These are phyloP conservation scores for Candida multigemmis DNA, from an alignment of 805 yeast genomes.

Conservation along the genomic window DNA sequence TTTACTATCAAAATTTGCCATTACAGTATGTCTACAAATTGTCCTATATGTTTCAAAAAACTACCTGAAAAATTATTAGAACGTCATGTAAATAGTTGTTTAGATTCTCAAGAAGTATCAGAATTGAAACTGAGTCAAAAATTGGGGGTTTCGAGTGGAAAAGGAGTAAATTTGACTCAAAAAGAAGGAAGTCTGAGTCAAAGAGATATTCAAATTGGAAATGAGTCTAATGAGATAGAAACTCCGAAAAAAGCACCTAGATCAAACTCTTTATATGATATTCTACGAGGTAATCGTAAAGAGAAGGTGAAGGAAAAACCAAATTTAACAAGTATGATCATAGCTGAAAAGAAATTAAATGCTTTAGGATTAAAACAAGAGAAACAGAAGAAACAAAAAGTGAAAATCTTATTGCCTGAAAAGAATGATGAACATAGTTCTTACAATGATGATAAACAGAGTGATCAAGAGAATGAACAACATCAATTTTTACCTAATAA, in stretches of 20 bases:
- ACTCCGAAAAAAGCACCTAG: background rate
- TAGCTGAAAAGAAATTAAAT: conserved; percentile 23
- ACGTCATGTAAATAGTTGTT: conserved; percentile 31
- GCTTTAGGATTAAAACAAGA: conserved; percentile 6
- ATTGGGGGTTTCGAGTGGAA: conserved; percentile 1
- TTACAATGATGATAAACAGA: background rate
- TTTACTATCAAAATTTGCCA: too few species aligned
- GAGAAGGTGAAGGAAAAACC: conserved; percentile 13
- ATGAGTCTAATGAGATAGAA: background rate
- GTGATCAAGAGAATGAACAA: background rate
- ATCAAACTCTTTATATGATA: background rate
- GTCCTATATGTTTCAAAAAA: conserved; percentile 27
- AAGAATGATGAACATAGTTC: conserved; percentile 1
- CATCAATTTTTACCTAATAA: conserved; percentile 1
- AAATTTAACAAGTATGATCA: conserved; percentile 22
- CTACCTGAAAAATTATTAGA: conserved; percentile 18
- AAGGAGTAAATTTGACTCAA: conserved; percentile 1
- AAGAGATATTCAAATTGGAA: background rate
- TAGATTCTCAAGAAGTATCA: conserved; percentile 18
- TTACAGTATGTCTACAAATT: conserved; percentile 11
- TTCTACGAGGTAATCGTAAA: conserved; percentile 4
- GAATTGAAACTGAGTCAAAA: background rate
- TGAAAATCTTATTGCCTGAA: conserved; percentile 2
- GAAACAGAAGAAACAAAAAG: conserved; percentile 5
- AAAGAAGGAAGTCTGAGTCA: background rate